These are phyloP conservation scores for Chaetomium strumarium DNA, from an alignment of 2,329 filamentous ascomycete species.

Conservation along the genomic window DNA sequence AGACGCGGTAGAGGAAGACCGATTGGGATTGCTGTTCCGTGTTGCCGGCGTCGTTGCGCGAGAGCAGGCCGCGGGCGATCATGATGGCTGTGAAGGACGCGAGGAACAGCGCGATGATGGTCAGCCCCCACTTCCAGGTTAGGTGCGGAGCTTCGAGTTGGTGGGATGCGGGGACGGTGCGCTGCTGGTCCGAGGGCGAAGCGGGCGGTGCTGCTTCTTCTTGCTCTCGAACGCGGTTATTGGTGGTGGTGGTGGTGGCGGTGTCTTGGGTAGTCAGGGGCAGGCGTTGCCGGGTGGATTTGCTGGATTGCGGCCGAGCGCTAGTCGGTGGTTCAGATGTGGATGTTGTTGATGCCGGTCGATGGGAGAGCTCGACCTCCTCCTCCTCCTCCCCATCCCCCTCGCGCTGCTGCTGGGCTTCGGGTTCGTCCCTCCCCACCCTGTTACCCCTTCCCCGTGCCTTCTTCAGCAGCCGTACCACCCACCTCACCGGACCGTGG, in stretches of 20 bases:
- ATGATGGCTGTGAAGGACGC: conserved; percentile 52
- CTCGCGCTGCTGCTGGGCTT: background rate
- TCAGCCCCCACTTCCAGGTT: conserved; percentile 40
- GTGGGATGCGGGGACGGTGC: conserved; percentile 31
- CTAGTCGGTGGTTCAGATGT: background rate
- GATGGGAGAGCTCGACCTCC: background rate
- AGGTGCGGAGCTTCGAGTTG: conserved; percentile 38
- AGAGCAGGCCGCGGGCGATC: conserved; percentile 39
- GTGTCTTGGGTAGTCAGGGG: background rate
- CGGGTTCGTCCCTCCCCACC: background rate
- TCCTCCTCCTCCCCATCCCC: too few species aligned
- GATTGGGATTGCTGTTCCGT: conserved; percentile 29
- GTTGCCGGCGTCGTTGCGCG: conserved; percentile 2
- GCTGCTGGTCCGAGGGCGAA: conserved; percentile 18
- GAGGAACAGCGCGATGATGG: conserved; percentile 45
- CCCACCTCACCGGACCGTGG: conserved; percentile 30
- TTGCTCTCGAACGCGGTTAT: background rate
- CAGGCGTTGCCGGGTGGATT: conserved; percentile 6
- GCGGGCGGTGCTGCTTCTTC: conserved; percentile 9
- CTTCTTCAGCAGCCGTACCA: background rate
- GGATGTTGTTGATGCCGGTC: background rate
- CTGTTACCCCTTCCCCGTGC: background rate
- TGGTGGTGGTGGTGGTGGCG: background rate
- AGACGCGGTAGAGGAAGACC: conserved; percentile 50
- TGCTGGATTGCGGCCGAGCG: background rate